Evolutionary conservation across 1,284 basidiomycete genomes (phyloP), one percentile per base, ranked within the genome.

Genomic region (Microstroma glucosiphilum): DNA sequence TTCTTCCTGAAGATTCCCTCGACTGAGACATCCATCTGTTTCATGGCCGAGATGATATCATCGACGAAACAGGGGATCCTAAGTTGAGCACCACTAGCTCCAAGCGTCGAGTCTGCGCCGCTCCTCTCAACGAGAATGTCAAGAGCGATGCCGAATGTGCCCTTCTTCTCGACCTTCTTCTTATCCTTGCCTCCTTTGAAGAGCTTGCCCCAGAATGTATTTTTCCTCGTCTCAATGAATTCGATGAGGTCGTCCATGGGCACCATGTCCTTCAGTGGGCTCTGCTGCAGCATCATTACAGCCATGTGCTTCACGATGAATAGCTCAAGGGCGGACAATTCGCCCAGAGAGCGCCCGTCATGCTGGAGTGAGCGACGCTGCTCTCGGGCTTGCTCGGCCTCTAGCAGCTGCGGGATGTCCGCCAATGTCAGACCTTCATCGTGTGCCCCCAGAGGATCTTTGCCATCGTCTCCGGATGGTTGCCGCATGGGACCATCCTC

Each of bases 1-100:
- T 96, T 97, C 83, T 96, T 93, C 60, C 94, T 86, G 85, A 99
- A 99, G 67, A 99, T 96, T 64, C 94, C 94, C 81, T 98, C 96
- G 43, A 99, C 85, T 4, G 94, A 96, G 89, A 99, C 91, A 81
- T 98, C 94, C 94, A 97, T 97, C 81, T 97, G 93, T 77, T 90
- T 86, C 94, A 99, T 97, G 2, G 96, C 92, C 60, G 91, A 94
- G 48, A 98, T 87, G 60, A 96, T 89, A 76, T 98, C 96, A 79
- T 98, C 96, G 65, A 99, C 90, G 79, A 98, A 96, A 79, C 91
- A 96, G 7, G 94, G 94, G 30, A 99, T 88, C 69, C 91, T 85
- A 66, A 98, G 79, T 21, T 90, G 86, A 46, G 86, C 87, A 21
- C 89, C 86, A n/a, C 91, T 89, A 26, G 91, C 90, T 30, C 92